Conservation (phyloP, 768 basidiomycete genomes). For the Tylopilus vinaceipallidus region DNA sequence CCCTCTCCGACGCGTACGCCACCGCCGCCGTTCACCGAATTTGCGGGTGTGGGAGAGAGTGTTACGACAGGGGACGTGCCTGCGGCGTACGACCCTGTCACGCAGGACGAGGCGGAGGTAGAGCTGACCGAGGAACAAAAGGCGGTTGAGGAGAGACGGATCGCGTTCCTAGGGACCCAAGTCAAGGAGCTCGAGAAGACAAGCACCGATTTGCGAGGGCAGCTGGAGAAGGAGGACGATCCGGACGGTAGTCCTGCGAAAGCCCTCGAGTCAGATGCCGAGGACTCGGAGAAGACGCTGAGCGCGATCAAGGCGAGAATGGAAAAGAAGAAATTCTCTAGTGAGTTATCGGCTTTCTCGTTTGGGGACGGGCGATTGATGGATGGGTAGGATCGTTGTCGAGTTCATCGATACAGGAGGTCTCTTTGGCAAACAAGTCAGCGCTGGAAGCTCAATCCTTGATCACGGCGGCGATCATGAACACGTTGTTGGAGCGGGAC, state of each 20-base stretch:
- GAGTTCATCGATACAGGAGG: neutral
- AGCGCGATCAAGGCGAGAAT: constrained; percentile 12
- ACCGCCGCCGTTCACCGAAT: constrained; percentile 29
- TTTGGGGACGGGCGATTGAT: constrained; percentile 1
- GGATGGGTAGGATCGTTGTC: constrained; percentile 9
- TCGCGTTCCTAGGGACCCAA: constrained; percentile 18
- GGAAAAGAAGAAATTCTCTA: constrained; percentile 20
- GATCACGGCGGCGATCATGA: constrained; percentile 9
- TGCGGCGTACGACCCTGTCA: constrained; percentile 7
- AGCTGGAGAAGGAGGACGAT: constrained; percentile 7
- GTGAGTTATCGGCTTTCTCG: constrained; percentile 1
- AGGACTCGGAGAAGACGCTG: constrained; percentile 14
- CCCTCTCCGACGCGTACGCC: constrained; percentile 16
- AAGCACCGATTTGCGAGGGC: neutral
- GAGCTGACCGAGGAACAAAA: constrained; percentile 24
- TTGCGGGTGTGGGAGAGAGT: constrained; percentile 7
- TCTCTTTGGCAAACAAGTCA: constrained; percentile 2
- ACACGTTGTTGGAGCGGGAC: constrained; percentile 8
- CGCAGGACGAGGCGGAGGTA: constrained; percentile 18
- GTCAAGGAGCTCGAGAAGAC: constrained; percentile 14
- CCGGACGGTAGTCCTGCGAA: neutral
- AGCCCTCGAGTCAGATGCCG: constrained; percentile 15
- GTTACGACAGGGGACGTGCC: constrained; percentile 5
- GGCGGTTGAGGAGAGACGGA: constrained; percentile 20
- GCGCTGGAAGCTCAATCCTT: neutral